Conservation (phyloP, 2,329 filamentous ascomycete species). For the Fusarium sp. region DNA sequence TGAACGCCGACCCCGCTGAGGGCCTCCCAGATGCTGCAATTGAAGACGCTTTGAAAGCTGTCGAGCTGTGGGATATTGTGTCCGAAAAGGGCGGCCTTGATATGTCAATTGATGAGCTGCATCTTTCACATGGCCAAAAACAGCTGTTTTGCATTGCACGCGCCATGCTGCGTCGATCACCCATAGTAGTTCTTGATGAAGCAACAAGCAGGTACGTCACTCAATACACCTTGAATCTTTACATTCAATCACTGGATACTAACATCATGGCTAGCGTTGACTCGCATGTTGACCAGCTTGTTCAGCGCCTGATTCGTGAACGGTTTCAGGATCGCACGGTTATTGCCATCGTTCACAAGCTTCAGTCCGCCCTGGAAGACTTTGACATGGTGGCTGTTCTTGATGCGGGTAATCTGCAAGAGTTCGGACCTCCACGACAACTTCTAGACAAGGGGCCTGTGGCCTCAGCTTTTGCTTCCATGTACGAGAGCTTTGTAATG, state of each 20-base stretch:
- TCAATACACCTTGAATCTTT: too few relatives aligned
- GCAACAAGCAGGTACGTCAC: slow-evolving; percentile 53
- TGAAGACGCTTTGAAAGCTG: slow-evolving; percentile 56
- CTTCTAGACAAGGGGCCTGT: slow-evolving; percentile 15
- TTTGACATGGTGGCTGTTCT: slow-evolving; percentile 38
- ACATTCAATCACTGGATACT: too few relatives aligned
- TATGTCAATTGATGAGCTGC: slow-evolving; percentile 45
- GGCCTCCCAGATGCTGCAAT: slow-evolving; percentile 54
- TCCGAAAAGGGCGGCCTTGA: slow-evolving; percentile 52
- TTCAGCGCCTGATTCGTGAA: slow-evolving; percentile 25
- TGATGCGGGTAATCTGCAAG: slow-evolving; percentile 34
- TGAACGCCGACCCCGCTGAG: slow-evolving; percentile 59
- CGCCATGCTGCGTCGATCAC: slow-evolving; percentile 53
- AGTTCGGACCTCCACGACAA: slow-evolving; percentile 33
- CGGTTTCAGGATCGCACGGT: slow-evolving; percentile 41
- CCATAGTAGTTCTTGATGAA: slow-evolving; percentile 56
- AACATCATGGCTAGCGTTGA: slow-evolving; percentile 23
- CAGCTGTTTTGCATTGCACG: slow-evolving; percentile 62
- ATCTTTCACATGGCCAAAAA: slow-evolving; percentile 58
- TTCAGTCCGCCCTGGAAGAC: slow-evolving; percentile 34
- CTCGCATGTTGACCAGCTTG: slow-evolving; percentile 28
- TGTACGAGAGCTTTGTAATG: slow-evolving; percentile 8
- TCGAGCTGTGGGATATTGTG: slow-evolving; percentile 58
- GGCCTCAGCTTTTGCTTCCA: slow-evolving; percentile 21
- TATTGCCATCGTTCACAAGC: slow-evolving; percentile 43